Conservation (phyloP, 768 basidiomycete genomes). For the Pleurotus tuber-regium region DNA sequence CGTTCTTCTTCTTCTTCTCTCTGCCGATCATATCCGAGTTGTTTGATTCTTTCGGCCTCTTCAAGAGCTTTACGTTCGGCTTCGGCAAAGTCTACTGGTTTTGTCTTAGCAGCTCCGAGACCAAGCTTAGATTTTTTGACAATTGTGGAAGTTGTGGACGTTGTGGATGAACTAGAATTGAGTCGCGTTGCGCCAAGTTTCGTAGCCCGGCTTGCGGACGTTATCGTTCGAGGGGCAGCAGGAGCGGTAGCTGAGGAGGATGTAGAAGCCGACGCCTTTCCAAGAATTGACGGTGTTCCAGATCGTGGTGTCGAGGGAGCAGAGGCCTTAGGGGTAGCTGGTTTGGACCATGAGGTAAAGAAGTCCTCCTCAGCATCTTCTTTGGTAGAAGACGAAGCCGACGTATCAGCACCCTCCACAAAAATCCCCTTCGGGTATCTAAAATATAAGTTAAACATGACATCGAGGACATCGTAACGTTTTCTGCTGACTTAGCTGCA, state of each 20-base stretch:
- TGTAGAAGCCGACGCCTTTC: conserved; percentile 37
- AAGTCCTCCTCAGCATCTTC: conserved; percentile 81
- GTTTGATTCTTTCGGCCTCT: conserved; percentile 89
- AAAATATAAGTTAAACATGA: conserved; percentile 6
- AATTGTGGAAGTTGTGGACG: conserved; percentile 24
- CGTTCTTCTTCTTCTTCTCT: conserved; percentile 83
- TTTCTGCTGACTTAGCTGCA: conserved; percentile 47
- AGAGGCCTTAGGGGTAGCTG: conserved; percentile 55
- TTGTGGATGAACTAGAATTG: conserved; percentile 31
- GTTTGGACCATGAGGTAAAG: conserved; percentile 96
- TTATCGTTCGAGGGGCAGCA: conserved; percentile 56
- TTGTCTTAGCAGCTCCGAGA: conserved; percentile 86
- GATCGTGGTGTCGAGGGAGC: conserved; percentile 48
- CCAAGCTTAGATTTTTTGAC: conserved; percentile 63
- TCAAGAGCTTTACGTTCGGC: conserved; percentile 88
- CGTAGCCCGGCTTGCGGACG: conserved; percentile 20
- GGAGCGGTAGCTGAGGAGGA: conserved; percentile 28
- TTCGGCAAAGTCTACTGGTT: conserved; percentile 89
- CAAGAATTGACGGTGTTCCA: conserved; percentile 56
- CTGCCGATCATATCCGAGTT: conserved; percentile 88
- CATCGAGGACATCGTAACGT: not conserved
- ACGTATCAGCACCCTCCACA: conserved; percentile 75
- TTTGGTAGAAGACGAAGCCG: conserved; percentile 33
- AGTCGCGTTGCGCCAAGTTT: conserved; percentile 30
- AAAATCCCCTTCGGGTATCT: conserved; percentile 78